A percentile compares a stretch with the other conserved stretches of the same genome.
Conservation (phyloP, 163 green algal species). For the Prototheca stagnorum region DNA sequence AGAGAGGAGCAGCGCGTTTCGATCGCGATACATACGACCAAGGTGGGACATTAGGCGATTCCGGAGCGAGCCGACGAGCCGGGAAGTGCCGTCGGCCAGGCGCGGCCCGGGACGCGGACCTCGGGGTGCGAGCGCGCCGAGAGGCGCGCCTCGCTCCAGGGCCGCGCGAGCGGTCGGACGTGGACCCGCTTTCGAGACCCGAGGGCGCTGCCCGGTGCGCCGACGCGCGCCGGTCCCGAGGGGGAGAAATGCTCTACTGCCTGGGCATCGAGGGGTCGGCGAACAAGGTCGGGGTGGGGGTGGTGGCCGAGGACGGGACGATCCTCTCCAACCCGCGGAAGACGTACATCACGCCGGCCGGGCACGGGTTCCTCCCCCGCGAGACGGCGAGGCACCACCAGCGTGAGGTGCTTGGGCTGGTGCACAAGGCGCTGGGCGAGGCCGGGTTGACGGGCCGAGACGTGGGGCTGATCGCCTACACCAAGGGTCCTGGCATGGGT, state of each 20-base stretch:
- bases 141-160: no score
- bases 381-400: constrained; percentile 79
- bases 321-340: constrained; percentile 65
- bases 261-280: constrained; percentile 78
- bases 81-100: no score
- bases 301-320: constrained; percentile 52
- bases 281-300: constrained; percentile 82
- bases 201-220: no score
- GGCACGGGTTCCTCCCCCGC: constrained; percentile 66
- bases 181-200: no score
- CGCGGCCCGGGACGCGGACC: no score
- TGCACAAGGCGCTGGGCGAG: constrained; percentile 45
- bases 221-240: neutral
- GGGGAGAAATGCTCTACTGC: neutral
- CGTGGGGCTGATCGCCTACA: constrained; percentile 51
- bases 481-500: constrained; percentile 82
- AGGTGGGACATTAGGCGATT: no score
- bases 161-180: no score
- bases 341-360: constrained; percentile 67
- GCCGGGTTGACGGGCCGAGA: constrained; percentile 33
- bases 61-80: no score
- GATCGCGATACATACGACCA: no score
- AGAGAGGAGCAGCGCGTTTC: no score
- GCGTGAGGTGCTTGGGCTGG: constrained; percentile 25
- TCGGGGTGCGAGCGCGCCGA: no score